Conservation (phyloP, 108 stramenopile genomes). For the Nitzschia putrida region DNA sequence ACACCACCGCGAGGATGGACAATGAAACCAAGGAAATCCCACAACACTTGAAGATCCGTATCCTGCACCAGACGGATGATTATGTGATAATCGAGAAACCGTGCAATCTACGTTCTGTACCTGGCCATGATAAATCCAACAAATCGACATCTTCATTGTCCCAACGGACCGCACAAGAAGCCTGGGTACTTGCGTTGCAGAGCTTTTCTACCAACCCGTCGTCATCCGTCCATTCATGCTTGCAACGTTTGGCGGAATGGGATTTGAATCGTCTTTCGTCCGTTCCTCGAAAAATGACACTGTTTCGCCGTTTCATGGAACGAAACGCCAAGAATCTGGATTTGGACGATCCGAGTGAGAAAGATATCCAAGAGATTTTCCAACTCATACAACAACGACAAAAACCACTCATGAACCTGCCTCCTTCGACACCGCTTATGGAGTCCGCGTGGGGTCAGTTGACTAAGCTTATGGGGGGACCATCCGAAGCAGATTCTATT, state of each 20-base stretch:
- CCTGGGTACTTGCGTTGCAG: constrained; percentile 61
- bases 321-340: constrained; percentile 48
- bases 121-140: constrained; percentile 54
- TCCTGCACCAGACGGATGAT: constrained; percentile 60
- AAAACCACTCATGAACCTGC: constrained; percentile 49
- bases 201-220: constrained; percentile 16
- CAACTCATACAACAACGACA: constrained; percentile 40
- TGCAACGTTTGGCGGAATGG: neutral
- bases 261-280: neutral
- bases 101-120: constrained; percentile 67
- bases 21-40: constrained; percentile 24
- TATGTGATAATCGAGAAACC: constrained; percentile 81
- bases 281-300: constrained; percentile 57
- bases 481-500: neutral
- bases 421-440: constrained; percentile 47
- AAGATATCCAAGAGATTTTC: constrained; percentile 15
- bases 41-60: constrained; percentile 37
- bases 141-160: neutral
- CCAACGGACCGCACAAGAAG: constrained; percentile 55
- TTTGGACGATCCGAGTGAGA: constrained; percentile 24
- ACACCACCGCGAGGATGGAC: too few species aligned
- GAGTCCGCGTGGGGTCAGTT: constrained; percentile 78
- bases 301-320: constrained; percentile 51
- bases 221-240: neutral
- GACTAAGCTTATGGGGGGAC: constrained; percentile 34